Evolutionary conservation across 805 yeast species (phyloP).

Genomic region (Priceomyces medius): DNA sequence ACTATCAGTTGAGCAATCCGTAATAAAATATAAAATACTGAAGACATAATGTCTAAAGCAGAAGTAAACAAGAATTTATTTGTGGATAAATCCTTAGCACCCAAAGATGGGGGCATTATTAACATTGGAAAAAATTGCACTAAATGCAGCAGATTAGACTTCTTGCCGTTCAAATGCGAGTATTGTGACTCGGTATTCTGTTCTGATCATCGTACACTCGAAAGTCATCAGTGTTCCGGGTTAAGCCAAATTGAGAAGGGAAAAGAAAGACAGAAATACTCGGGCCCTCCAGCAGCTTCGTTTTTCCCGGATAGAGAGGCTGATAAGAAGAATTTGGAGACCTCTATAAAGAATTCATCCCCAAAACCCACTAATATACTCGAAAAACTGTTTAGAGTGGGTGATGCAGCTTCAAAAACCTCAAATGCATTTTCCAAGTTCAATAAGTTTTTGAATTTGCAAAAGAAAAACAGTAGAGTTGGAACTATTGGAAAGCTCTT

Average conservation of each 20-base stretch:
- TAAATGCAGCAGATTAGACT: slow-evolving; percentile 53
- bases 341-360: slow-evolving; percentile 12
- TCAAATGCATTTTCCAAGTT: slow-evolving; percentile 28
- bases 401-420: slow-evolving; percentile 21
- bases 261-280: slow-evolving; percentile 6
- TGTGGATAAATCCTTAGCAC: slow-evolving; percentile 20
- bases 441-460: slow-evolving; percentile 25
- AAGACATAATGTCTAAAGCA: slow-evolving; percentile 9
- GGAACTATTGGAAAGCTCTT: slow-evolving; percentile 7
- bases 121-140: slow-evolving; percentile 60
- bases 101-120: slow-evolving; percentile 37
- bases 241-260: slow-evolving; percentile 5
- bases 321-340: slow-evolving; percentile 37
- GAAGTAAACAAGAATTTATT: slow-evolving; percentile 15
- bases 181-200: slow-evolving; percentile 48
- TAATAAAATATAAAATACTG: too few species aligned
- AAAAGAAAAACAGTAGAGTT: slow-evolving; percentile 14
- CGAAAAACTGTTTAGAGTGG: slow-evolving; percentile 26
- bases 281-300: slow-evolving; percentile 42
- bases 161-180: slow-evolving; percentile 57
- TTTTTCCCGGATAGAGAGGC: slow-evolving; percentile 53
- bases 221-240: slow-evolving; percentile 32
- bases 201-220: slow-evolving; percentile 45
- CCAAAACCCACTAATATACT: slow-evolving; percentile 26
- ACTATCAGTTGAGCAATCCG: too few species aligned